These are phyloP conservation scores for Rubroboletus pulcherrimus DNA, from an alignment of 768 basidiomycete species.

Conservation along the genomic window DNA sequence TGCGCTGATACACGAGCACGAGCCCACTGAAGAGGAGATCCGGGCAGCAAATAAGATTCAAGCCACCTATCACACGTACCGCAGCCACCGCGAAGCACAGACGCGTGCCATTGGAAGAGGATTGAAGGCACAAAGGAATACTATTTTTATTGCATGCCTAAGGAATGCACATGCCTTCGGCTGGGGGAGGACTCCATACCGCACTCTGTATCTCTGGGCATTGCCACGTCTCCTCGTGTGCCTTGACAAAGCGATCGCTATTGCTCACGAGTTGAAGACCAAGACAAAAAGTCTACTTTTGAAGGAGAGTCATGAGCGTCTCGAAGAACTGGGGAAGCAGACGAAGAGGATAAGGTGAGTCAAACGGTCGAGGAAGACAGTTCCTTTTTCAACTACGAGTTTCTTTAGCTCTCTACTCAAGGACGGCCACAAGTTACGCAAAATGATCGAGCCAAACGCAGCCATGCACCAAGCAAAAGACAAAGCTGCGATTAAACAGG, in stretches of 20 bases:
- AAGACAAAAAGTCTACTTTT: constrained; percentile 30
- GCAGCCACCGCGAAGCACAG: background rate
- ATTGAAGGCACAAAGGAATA: constrained; percentile 19
- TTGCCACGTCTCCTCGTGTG: constrained; percentile 41
- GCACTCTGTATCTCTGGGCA: constrained; percentile 33
- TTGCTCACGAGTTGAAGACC: constrained; percentile 28
- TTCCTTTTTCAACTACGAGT: background rate
- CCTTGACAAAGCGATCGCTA: constrained; percentile 33
- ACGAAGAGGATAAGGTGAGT: constrained; percentile 35
- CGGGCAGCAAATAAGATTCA: constrained; percentile 24
- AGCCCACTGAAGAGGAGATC: constrained; percentile 27
- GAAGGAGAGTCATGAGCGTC: constrained; percentile 30
- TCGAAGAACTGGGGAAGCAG: constrained; percentile 33
- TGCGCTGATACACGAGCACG: constrained; percentile 13
- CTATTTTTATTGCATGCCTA: constrained; percentile 29
- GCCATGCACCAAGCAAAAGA: constrained; percentile 27
- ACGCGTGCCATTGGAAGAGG: constrained; percentile 12
- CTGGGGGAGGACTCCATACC: constrained; percentile 34
- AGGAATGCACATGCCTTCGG: constrained; percentile 22
- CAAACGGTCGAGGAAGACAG: background rate
- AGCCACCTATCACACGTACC: constrained; percentile 11
- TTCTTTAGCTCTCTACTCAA: constrained; percentile 27
- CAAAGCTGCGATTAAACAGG: constrained; percentile 23
- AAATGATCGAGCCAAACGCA: constrained; percentile 31
- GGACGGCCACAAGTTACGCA: constrained; percentile 24